Base-by-base conservation (phyloP, 2,329 filamentous ascomycete species). In the Hyphodiscus sp. region DNA sequence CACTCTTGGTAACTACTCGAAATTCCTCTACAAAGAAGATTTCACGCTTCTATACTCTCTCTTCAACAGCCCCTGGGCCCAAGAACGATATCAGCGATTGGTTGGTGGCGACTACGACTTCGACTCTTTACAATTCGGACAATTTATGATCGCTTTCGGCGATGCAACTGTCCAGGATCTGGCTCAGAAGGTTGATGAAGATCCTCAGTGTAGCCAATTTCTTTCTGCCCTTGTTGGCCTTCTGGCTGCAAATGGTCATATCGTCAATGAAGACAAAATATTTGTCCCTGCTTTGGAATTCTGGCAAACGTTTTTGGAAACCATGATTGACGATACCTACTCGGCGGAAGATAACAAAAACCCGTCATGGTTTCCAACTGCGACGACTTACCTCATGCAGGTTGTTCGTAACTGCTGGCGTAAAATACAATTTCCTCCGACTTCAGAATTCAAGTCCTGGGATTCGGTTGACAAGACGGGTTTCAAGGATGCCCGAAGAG, bases 221-320 rank as follows among this genome's bases (percentile, higher is more conserved):
- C 69, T 89, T 15, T 71, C 72, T 2, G 78, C 76, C 33, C 73
- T 89, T n/a, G 81, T 79, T 55, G 81, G 82, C 3, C 76, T 94
- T 5, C 73, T 91, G 20, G 77, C 77, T 19, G 79, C 83, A 13
- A 74, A 82, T 13, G 87, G 88, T 1, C 79, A 82, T 61, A 81
- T 86, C 1, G 83, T 85, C 1, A 79, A 79, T 3, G 87, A 92
- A 52, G 87, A 94, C 63, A 83, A 82, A 58, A 81, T 91, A 11
- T 91, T 89, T 52, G 80, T 87, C 0, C 80, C 65, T 6, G 81
- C 85, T 1, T 76, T 92, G 15, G 88, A 94, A 63, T 92, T 94
- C 66, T 94, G 89, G 89, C 85, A 81, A 18, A 84, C 81, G 1
- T 90, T 85, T 65, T 81, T 88, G 6, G 88, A 91, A 69, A 80